phyloP scores from a whole-genome alignment of 73 alveolate species.

The Durusdinium trenchii region DNA sequence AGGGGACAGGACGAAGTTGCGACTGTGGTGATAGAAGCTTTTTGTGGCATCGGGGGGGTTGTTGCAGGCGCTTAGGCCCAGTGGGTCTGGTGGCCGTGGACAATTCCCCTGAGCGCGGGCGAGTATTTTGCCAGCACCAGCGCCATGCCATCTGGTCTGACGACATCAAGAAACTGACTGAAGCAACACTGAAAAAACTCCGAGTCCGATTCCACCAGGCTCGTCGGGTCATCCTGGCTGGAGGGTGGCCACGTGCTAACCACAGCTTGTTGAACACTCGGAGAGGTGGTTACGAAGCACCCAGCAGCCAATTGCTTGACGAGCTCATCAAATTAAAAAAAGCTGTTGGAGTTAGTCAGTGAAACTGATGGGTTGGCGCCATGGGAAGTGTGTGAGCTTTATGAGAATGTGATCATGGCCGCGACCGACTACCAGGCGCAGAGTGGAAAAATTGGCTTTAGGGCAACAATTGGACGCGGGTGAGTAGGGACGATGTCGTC shows the following conservation, averaged over 20 bases:
- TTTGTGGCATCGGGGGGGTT: constrained; percentile 18
- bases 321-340: background rate
- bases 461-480: constrained; percentile 27
- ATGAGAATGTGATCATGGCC: constrained; percentile 42
- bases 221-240: background rate
- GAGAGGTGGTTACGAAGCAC: background rate
- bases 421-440: background rate
- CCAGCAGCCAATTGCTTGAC: background rate
- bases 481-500: background rate
- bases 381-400: background rate
- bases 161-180: background rate
- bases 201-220: background rate
- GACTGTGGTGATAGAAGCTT: background rate
- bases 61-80: background rate
- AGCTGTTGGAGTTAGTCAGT: background rate
- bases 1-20: background rate
- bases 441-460: background rate
- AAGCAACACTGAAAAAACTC: background rate
- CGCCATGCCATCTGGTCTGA: background rate
- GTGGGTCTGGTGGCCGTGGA: background rate
- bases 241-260: constrained; percentile 56
- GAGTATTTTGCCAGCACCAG: background rate
- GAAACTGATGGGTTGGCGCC: background rate
- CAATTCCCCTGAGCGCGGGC: background rate
- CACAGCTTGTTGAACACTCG: background rate